These are phyloP conservation scores for Fraxinus albicans DNA, from an alignment of 305 asterid genomes.

Conservation along the genomic window DNA sequence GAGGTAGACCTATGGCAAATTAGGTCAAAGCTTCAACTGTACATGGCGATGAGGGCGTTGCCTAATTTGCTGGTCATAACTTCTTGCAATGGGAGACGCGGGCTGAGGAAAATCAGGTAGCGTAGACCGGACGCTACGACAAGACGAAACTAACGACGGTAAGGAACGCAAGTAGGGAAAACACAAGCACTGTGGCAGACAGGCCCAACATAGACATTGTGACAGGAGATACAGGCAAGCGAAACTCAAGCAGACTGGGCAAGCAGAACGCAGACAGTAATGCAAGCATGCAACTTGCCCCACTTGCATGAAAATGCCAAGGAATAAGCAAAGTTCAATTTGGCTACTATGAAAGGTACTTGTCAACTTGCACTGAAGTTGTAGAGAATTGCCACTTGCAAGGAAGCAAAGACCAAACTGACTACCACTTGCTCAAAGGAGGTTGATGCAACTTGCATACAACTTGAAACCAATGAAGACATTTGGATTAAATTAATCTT, in stretches of 20 bases:
- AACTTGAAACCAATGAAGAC: background rate
- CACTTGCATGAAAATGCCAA: background rate
- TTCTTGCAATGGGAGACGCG: background rate
- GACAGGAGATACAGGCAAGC: background rate
- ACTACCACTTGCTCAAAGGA: background rate
- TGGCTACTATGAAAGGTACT: background rate
- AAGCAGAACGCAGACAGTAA: background rate
- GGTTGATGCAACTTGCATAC: background rate
- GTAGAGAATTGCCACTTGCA: background rate
- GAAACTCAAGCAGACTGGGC: background rate
- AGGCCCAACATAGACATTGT: background rate
- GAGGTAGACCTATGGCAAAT: background rate
- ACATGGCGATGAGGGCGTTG: background rate
- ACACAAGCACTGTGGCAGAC: background rate
- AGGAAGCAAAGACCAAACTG: background rate
- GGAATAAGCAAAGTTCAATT: background rate
- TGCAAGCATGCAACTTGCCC: background rate
- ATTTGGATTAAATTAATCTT: background rate
- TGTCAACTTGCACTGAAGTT: background rate
- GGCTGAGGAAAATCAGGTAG: background rate
- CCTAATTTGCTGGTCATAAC: background rate
- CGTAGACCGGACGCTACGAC: background rate
- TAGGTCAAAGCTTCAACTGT: background rate
- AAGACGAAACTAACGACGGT: background rate
- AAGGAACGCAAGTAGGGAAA: background rate